Percentiles rank a stretch among this genome's conserved stretches.
phyloP scores from a whole-genome alignment of 768 basidiomycete species.

The Leucocoprinus birnbaumii region DNA sequence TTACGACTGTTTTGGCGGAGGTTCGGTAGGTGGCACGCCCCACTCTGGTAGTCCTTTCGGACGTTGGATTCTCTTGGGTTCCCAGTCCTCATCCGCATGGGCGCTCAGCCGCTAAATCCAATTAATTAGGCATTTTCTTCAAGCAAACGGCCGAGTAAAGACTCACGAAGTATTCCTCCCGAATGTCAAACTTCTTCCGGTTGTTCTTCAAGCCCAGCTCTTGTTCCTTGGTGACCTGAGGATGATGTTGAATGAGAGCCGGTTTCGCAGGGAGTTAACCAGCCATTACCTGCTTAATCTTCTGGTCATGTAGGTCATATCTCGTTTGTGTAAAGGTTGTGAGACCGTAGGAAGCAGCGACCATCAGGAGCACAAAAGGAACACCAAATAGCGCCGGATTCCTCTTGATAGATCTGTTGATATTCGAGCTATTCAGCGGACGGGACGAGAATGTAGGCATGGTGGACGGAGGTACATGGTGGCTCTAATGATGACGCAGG shows the following conservation, averaged over 20 bases:
- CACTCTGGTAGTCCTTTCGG: constrained; percentile 91
- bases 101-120: constrained; percentile 59
- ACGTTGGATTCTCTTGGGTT: constrained; percentile 78
- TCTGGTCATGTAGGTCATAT: constrained; percentile 86
- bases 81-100: constrained; percentile 71
- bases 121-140: background rate
- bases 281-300: constrained; percentile 67
- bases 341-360: constrained; percentile 83
- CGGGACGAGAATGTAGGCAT: constrained; percentile 40
- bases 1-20: constrained; percentile 18
- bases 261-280: too few relatives aligned
- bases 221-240: constrained; percentile 71
- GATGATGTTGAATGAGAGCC: too few relatives aligned
- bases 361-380: constrained; percentile 83
- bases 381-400: constrained; percentile 79
- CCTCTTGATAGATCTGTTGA: constrained; percentile 45
- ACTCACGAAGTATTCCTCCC: constrained; percentile 96
- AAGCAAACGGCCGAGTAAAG: background rate
- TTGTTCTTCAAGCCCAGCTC: constrained; percentile 68
- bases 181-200: constrained; percentile 84
- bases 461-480: background rate
- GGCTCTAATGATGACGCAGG: background rate
- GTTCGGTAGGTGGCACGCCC: constrained; percentile 78
- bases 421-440: constrained; percentile 36
- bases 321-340: constrained; percentile 83